Percentiles rank a stretch among this genome's conserved stretches.
These are phyloP conservation scores for Sugiyamaella floridensis DNA, from an alignment of 805 yeast genomes.

Conservation along the genomic window DNA sequence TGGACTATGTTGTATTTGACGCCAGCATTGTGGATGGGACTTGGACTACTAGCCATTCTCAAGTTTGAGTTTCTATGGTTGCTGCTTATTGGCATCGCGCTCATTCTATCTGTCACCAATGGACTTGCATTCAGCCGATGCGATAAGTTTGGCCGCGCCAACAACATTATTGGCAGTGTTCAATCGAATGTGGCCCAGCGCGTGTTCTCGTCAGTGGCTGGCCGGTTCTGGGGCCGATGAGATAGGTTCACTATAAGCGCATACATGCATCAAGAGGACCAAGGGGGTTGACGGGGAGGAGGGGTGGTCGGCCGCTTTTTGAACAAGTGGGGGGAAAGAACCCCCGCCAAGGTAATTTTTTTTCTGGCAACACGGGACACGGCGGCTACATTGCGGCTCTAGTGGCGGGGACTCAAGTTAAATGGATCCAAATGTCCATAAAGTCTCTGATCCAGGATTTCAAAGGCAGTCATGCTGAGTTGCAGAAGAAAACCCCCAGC, in stretches of 20 bases:
- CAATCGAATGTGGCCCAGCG: constrained; percentile 14
- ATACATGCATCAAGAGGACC: no score
- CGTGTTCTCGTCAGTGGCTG: constrained; percentile 6
- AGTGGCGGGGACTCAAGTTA: no score
- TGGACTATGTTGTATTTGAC: constrained; percentile 74
- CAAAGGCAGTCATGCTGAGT: no score
- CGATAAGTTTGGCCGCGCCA: constrained; percentile 86
- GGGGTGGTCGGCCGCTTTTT: no score
- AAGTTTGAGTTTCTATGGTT: constrained; percentile 62
- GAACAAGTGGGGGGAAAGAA: no score
- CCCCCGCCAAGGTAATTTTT: no score
- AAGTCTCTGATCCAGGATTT: no score
- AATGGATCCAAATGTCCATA: no score
- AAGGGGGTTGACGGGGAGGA: no score
- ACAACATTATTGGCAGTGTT: constrained; percentile 45
- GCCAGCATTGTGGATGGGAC: constrained; percentile 67
- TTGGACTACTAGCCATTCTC: constrained; percentile 71
- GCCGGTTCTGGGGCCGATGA: constrained; percentile 9
- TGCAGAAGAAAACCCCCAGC: no score
- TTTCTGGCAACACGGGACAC: no score
- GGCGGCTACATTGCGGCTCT: no score
- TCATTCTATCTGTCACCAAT: constrained; percentile 69
- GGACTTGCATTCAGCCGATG: constrained; percentile 87
- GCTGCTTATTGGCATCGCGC: constrained; percentile 52
- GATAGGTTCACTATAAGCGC: not conserved